Conservation (phyloP, 768 basidiomycete species). For the Chalciporus pseudorubinellus region DNA sequence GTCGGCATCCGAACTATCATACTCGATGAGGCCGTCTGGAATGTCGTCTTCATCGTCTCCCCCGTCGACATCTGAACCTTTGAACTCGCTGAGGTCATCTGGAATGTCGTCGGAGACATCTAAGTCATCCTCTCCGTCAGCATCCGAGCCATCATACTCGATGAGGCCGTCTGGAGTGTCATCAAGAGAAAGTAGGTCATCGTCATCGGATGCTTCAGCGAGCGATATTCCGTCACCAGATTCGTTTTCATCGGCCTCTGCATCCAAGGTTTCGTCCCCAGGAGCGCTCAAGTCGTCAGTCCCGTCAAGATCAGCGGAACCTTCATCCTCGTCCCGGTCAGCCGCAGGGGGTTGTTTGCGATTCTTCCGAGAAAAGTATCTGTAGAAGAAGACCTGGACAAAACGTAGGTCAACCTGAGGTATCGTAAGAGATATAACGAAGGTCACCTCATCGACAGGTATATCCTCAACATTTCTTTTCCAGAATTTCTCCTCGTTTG, state of each 20-base stretch:
- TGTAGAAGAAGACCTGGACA: constrained; percentile 82
- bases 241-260: constrained; percentile 31
- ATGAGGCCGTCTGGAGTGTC: constrained; percentile 57
- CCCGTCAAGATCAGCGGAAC: constrained; percentile 27
- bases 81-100: constrained; percentile 55
- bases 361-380: constrained; percentile 76
- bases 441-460: constrained; percentile 79
- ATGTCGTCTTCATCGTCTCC: constrained; percentile 30
- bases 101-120: constrained; percentile 29
- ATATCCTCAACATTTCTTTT: constrained; percentile 65
- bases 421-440: constrained; percentile 10
- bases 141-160: constrained; percentile 57
- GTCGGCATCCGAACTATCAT: constrained; percentile 48
- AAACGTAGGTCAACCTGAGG: neutral
- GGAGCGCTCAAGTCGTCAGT: constrained; percentile 33
- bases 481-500: constrained; percentile 80
- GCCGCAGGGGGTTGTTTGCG: constrained; percentile 50
- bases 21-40: constrained; percentile 56
- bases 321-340: constrained; percentile 34
- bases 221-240: constrained; percentile 51
- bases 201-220: constrained; percentile 67
- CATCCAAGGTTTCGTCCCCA: constrained; percentile 27
- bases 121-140: constrained; percentile 18
- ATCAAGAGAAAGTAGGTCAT: constrained; percentile 59
- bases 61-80: constrained; percentile 47